These are phyloP conservation scores for Bipolaris zeicola DNA, from an alignment of 2,329 filamentous ascomycete species.

Conservation along the genomic window DNA sequence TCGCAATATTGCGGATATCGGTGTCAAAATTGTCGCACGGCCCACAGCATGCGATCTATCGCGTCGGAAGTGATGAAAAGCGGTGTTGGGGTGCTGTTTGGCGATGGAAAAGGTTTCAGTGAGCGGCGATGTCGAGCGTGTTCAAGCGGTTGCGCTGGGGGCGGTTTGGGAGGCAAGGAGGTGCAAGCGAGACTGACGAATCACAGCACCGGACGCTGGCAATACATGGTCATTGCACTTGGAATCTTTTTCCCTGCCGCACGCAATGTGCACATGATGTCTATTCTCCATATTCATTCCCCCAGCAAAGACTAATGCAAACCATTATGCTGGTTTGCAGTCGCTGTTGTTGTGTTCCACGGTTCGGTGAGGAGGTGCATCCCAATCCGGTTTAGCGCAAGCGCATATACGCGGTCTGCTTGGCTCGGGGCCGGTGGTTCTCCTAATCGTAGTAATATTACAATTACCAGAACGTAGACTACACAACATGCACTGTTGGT, in stretches of 20 bases:
- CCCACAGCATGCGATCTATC: constrained; percentile 29
- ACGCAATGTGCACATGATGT: background rate
- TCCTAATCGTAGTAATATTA: background rate
- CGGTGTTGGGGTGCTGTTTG: constrained; percentile 20
- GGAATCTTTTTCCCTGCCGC: constrained; percentile 1
- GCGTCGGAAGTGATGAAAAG: constrained; percentile 28
- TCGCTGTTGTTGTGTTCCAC: constrained; percentile 11
- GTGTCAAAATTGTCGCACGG: constrained; percentile 36
- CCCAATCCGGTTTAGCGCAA: constrained; percentile 10
- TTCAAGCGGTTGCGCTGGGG: constrained; percentile 16
- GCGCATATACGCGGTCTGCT: background rate
- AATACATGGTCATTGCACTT: constrained; percentile 10
- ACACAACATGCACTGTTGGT: too few species aligned
- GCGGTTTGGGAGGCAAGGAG: constrained; percentile 14
- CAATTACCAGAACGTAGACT: background rate
- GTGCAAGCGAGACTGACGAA: constrained; percentile 12
- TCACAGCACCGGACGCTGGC: constrained; percentile 2
- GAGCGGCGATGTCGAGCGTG: constrained; percentile 17
- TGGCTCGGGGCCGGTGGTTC: background rate
- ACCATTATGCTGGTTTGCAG: constrained; percentile 4
- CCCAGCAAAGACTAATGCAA: background rate
- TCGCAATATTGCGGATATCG: constrained; percentile 37
- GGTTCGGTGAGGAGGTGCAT: constrained; percentile 3
- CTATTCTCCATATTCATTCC: background rate
- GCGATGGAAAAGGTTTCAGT: constrained; percentile 24